A percentile compares a stretch with the other conserved stretches of the same genome.
Conservation (phyloP, 495 filamentous ascomycete genomes). For the Penicillium daleae region DNA sequence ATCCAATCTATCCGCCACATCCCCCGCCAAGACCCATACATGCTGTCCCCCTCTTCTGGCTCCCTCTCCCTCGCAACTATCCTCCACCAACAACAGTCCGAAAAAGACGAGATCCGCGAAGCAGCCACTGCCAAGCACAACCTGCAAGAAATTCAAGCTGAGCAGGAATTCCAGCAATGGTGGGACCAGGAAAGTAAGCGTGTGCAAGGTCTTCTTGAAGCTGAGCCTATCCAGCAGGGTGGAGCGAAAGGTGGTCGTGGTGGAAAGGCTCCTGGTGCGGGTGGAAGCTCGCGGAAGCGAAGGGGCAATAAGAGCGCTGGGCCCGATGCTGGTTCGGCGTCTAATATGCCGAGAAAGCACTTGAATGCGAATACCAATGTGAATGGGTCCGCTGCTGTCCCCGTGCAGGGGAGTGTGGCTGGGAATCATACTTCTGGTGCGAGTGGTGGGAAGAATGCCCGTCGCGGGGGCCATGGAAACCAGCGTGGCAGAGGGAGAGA, state of each 20-base stretch:
- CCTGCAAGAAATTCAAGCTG: slow-evolving; percentile 89
- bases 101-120: slow-evolving; percentile 81
- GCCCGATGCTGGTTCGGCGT: slow-evolving; percentile 5
- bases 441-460: slow-evolving; percentile 14
- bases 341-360: slow-evolving; percentile 19
- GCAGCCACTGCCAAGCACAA: slow-evolving; percentile 80
- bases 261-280: slow-evolving; percentile 18
- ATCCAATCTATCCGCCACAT: slow-evolving; percentile 56
- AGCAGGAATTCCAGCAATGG: slow-evolving; percentile 97
- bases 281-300: slow-evolving; percentile 31
- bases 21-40: slow-evolving; percentile 44
- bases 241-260: slow-evolving; percentile 35
- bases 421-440: slow-evolving; percentile 11
- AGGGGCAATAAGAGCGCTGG: slow-evolving; percentile 33
- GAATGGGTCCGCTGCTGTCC: slow-evolving; percentile 12
- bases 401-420: slow-evolving; percentile 3
- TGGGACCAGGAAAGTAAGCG: slow-evolving; percentile 90
- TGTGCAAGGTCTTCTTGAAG: slow-evolving; percentile 60
- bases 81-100: slow-evolving; percentile 79
- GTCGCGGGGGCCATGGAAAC: slow-evolving; percentile 24
- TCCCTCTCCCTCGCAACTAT: slow-evolving; percentile 86
- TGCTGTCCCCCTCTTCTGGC: slow-evolving; percentile 52
- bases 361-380: slow-evolving; percentile 10
- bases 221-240: slow-evolving; percentile 51
- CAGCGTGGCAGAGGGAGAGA: slow-evolving; percentile 24